A percentile compares a stretch with the other conserved stretches of the same genome.
Conservation (phyloP, 306 rosid genomes). For the Pyrus betulifolia region DNA sequence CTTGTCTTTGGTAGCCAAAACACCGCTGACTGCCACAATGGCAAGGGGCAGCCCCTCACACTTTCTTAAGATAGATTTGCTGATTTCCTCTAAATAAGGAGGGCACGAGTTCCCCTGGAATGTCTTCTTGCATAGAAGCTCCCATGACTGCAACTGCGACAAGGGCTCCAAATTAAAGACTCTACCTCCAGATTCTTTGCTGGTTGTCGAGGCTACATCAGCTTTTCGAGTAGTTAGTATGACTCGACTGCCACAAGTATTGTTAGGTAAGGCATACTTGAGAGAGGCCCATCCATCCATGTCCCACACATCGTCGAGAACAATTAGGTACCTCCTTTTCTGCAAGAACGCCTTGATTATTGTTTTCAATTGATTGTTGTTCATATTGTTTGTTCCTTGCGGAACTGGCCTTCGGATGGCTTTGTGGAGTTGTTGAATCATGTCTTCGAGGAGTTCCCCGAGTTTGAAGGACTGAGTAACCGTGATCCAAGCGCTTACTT, state of each 20-base stretch:
- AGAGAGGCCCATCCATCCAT: background rate
- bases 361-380: background rate
- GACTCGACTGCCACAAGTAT: background rate
- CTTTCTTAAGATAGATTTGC: background rate
- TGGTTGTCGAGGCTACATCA: background rate
- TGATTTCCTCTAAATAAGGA: background rate
- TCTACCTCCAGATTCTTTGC: background rate
- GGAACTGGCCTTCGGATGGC: background rate
- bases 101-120: background rate
- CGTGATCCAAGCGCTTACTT: background rate
- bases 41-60: background rate
- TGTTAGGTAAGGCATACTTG: background rate
- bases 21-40: background rate
- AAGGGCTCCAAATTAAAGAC: background rate
- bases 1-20: background rate
- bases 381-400: background rate
- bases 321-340: background rate
- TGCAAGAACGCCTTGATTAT: background rate
- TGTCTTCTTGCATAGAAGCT: background rate
- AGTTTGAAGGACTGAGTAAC: background rate
- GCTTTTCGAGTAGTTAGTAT: background rate
- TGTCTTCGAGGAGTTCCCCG: background rate
- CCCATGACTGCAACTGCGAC: background rate
- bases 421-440: background rate
- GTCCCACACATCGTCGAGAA: background rate